Evolutionary conservation across 257 asterid genomes (phyloP).

Genomic region (Solanum clarkiae): DNA sequence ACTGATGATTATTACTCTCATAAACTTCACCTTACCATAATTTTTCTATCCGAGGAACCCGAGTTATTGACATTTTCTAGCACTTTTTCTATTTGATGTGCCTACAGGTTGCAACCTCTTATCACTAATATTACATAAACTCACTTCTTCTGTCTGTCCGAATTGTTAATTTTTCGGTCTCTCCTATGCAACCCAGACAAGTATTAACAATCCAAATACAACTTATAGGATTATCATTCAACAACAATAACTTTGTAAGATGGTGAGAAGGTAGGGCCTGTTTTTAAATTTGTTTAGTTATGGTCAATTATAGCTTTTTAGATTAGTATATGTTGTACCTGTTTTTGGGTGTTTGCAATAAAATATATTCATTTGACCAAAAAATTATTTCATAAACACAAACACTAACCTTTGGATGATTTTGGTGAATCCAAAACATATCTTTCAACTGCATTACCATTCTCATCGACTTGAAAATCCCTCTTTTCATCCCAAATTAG

Average conservation of each 20-base stretch:
- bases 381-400: background rate
- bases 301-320: background rate
- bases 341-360: background rate
- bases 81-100: slow-evolving; percentile 41
- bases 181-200: slow-evolving; percentile 30
- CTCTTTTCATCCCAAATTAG: background rate
- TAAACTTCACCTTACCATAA: slow-evolving; percentile 31
- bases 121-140: slow-evolving; percentile 26
- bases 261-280: background rate
- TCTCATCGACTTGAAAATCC: background rate
- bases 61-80: slow-evolving; percentile 76
- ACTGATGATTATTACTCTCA: slow-evolving; percentile 16
- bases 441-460: background rate
- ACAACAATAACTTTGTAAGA: background rate
- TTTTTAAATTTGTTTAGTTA: background rate
- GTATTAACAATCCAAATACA: background rate
- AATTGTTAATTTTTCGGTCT: slow-evolving; percentile 29
- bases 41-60: slow-evolving; percentile 19
- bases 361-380: background rate
- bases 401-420: background rate
- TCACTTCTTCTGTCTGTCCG: slow-evolving; percentile 19
- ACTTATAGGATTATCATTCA: background rate
- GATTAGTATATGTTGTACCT: background rate
- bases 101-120: slow-evolving; percentile 46
- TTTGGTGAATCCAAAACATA: background rate